Conservation (phyloP, 2,329 filamentous ascomycete species). For the Apiospora saccharicola region DNA sequence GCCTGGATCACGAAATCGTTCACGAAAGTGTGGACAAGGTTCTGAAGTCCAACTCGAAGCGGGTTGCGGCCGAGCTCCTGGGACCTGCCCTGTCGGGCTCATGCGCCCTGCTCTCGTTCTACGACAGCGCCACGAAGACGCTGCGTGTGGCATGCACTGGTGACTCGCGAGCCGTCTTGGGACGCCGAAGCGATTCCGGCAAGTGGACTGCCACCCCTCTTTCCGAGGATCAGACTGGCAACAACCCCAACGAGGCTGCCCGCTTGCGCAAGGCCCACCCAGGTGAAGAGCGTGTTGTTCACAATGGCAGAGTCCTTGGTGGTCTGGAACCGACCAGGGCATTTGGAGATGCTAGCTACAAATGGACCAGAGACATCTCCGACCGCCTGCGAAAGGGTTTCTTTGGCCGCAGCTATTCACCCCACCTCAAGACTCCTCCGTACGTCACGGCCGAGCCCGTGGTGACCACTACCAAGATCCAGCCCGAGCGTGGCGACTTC, state of each 20-base stretch:
- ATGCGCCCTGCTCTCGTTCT: conserved; percentile 94
- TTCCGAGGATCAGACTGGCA: conserved; percentile 93
- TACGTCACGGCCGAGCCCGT: conserved; percentile 98
- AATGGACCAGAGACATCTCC: conserved; percentile 89
- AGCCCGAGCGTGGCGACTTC: conserved; percentile 91
- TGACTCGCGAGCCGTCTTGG: conserved; percentile 93
- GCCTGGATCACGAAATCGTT: conserved; percentile 92
- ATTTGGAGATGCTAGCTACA: conserved; percentile 96
- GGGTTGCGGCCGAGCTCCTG: conserved; percentile 88
- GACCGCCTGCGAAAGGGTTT: conserved; percentile 83
- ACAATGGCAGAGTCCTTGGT: conserved; percentile 89
- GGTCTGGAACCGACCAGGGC: conserved; percentile 92
- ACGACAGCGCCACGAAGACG: conserved; percentile 86
- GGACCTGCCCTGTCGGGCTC: conserved; percentile 96
- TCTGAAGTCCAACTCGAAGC: conserved; percentile 85
- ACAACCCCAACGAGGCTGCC: conserved; percentile 82
- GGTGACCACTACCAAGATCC: conserved; percentile 89
- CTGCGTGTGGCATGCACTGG: conserved; percentile 95
- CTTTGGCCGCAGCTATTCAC: conserved; percentile 82
- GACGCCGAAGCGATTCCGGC: conserved; percentile 76
- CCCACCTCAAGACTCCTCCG: conserved; percentile 85
- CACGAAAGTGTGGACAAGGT: conserved; percentile 93
- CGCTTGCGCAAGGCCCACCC: conserved; percentile 88
- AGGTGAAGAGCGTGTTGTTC: conserved; percentile 84
- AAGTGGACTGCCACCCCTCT: conserved; percentile 94